phyloP scores from a whole-genome alignment of 169 alveolate species.

The Cryptosporidium parvum region DNA sequence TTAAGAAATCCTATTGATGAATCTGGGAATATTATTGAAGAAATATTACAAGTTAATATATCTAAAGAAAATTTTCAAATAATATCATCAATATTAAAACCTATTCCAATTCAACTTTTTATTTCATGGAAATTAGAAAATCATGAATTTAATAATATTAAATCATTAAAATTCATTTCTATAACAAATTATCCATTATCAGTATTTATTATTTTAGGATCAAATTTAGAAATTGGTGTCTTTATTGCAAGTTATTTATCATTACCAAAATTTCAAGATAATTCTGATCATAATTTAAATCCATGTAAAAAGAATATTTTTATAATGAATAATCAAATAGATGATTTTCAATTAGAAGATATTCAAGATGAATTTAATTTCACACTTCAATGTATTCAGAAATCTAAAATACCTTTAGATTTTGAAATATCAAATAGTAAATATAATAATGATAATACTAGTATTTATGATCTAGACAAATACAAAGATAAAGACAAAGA shows the following conservation, averaged over 20 bases:
- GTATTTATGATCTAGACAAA: too few species aligned
- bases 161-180: background rate
- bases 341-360: background rate
- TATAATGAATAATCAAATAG: too few species aligned
- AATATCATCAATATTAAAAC: background rate
- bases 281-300: background rate
- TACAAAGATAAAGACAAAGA: too few species aligned
- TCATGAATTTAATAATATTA: background rate
- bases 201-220: conserved; percentile 34
- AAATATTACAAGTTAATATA: conserved; percentile 1
- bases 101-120: conserved; percentile 13
- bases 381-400: background rate
- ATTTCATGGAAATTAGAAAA: conserved; percentile 2
- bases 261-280: conserved; percentile 20
- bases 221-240: conserved; percentile 34
- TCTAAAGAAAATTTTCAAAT: background rate
- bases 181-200: conserved; percentile 56
- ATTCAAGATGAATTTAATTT: background rate
- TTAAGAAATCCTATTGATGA: conserved; percentile 54
- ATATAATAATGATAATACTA: background rate
- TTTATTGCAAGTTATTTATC: conserved; percentile 43
- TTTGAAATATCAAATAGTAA: background rate
- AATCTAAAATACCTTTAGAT: background rate
- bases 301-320: background rate
- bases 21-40: conserved; percentile 30